Conservation (phyloP, 108 stramenopile species). For the Parietichytrium sp. region DNA sequence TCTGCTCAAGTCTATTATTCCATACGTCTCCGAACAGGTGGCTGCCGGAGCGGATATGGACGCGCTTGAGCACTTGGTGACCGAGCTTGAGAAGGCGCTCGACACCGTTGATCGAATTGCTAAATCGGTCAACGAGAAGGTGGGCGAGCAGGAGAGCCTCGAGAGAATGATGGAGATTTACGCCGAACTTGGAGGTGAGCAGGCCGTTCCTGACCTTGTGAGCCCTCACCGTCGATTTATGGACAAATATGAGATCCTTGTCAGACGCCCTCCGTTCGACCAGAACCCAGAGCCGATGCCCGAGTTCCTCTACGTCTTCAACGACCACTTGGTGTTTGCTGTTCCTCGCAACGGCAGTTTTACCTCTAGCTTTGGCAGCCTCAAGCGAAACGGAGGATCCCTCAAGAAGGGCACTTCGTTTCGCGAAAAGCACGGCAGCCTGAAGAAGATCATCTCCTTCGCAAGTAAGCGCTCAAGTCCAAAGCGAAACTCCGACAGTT, state of each 20-base stretch:
- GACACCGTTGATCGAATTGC: neutral
- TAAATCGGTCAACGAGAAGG: conserved; percentile 29
- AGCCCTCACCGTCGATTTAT: conserved; percentile 14
- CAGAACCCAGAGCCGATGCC: neutral
- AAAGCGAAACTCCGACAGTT: too few relatives aligned
- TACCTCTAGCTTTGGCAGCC: neutral
- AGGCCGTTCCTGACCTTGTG: neutral
- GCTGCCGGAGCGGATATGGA: neutral
- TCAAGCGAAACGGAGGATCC: neutral
- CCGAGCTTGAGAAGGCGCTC: neutral
- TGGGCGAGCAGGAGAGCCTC: conserved; percentile 37
- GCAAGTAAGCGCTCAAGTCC: too few relatives aligned
- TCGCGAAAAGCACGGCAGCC: too few relatives aligned
- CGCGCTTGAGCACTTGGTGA: neutral
- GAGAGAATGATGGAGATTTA: conserved; percentile 22
- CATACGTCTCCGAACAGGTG: neutral
- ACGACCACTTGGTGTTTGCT: conserved; percentile 35
- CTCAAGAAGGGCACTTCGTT: too few relatives aligned
- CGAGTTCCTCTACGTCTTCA: neutral
- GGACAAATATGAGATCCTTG: neutral
- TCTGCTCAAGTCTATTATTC: neutral
- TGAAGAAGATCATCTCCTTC: too few relatives aligned
- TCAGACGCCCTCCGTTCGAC: conserved; percentile 7
- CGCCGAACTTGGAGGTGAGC: conserved; percentile 10
- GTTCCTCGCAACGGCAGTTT: conserved; percentile 23